Conservation (phyloP, 495 filamentous ascomycete species). For the Aeminium ludgeri region DNA sequence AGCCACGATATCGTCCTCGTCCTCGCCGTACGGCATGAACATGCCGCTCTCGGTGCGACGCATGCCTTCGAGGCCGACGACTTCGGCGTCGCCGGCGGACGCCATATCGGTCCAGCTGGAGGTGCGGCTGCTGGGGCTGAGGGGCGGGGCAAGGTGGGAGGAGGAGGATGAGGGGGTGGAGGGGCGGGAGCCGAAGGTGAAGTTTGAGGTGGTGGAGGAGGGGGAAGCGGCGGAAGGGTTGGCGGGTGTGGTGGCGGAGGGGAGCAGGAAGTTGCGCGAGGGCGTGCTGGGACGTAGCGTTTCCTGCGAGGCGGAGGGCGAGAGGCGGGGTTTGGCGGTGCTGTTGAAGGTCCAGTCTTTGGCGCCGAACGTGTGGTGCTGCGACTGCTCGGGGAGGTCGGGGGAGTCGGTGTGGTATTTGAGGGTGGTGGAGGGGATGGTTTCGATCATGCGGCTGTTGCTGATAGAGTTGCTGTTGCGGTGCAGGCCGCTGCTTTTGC, state of each 20-base stretch:
- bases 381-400: conserved; percentile 30
- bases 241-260: conserved; percentile 39
- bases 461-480: conserved; percentile 25
- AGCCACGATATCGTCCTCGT: conserved; percentile 42
- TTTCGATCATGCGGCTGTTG: conserved; percentile 85
- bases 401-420: conserved; percentile 77
- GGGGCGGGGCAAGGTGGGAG: no score
- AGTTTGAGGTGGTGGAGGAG: no score
- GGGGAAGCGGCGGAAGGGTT: conserved; percentile 23
- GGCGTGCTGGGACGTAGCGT: conserved; percentile 55
- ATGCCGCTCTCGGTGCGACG: conserved; percentile 63
- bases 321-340: conserved; percentile 27
- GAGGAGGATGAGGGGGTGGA: no score
- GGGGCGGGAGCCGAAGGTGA: no score
- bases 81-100: background rate
- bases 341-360: conserved; percentile 22
- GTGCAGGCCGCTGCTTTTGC: conserved; percentile 2
- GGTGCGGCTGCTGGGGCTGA: no score
- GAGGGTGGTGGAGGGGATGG: conserved; percentile 77
- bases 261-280: conserved; percentile 50
- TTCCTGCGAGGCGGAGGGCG: conserved; percentile 61
- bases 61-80: conserved; percentile 25
- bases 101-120: no score
- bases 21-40: conserved; percentile 69
- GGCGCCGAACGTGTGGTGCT: conserved; percentile 17